Evolutionary conservation across 78 protist genomes (phyloP), one percentile per base, ranked within the genome.

Genomic region (Dictyostelium capitatum): DNA sequence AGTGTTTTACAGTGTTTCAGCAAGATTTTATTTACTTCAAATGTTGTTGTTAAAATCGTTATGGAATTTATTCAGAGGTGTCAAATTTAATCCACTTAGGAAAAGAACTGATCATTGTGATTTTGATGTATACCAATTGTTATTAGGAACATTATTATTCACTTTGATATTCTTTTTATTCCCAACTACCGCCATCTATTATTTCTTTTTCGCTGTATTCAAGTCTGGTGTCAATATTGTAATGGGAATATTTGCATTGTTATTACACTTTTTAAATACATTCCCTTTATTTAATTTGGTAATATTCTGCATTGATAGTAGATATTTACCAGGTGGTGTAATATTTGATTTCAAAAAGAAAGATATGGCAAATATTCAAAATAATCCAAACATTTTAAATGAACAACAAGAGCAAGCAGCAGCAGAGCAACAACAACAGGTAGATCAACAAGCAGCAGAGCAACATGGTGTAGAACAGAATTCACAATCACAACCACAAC

Each of bases 61-160:
- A 10, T 96, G 91, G 92, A 79, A 80, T 37, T 67, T 96, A 41
- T 96, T 96, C 57, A 72, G 90, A 72, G 95, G 95, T 65, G 89
- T 80, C 7, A 83, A 92, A 53, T 47, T 30, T 65, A 92, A 95
- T 54, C 95, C 95, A 30, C 89, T 96, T 19, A 89, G 94, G 37
- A 48, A 78, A 50, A 82, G 97, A 17, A 82, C 90, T 11, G 97
- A 96, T 80, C 54, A 79, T 48, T 92, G 91, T 53, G 92, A 96
- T 43, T 91, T 78, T 70, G 87, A 80, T 54, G 87, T 82, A 25
- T 91, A 93, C 32, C 96, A 96, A 67, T 64, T 92, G 17, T 69
- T 96, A 46, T 79, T 96, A 28, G 97, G 97, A 10, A 96, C 97
- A 20, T 17, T 96, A 28, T 69, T 96, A 65, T 96, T 96, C 80